Evolutionary conservation across 352 stramenopile species (phyloP).

Genomic region (Phytophthora fragariaefolia): DNA sequence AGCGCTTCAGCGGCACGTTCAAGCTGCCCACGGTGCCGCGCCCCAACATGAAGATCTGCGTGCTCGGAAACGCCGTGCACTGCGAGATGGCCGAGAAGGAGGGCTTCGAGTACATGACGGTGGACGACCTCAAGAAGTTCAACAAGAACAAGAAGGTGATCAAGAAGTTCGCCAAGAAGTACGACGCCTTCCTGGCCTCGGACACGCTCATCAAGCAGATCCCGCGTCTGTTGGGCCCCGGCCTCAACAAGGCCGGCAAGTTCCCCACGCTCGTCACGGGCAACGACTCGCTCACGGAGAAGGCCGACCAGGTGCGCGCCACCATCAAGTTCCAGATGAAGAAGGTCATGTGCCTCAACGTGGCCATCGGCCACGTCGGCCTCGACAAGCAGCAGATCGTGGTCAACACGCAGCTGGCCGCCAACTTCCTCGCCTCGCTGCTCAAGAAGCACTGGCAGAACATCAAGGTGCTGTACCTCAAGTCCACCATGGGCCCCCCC

Average conservation of each 20-base stretch:
- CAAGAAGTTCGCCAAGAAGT: constrained; percentile 99
- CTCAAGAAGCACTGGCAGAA: constrained; percentile 99
- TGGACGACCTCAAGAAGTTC: constrained; percentile 99
- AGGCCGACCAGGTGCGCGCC: constrained; percentile 97
- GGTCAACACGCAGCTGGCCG: constrained; percentile 98
- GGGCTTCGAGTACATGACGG: constrained; percentile 98
- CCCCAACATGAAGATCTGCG: constrained; percentile 97
- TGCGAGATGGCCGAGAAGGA: constrained; percentile 99
- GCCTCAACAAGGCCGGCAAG: constrained; percentile 99
- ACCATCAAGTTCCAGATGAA: constrained; percentile 99
- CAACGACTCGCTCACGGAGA: constrained; percentile 97
- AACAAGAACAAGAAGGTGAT: constrained; percentile 99
- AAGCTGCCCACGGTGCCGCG: constrained; percentile 97
- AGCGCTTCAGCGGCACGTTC: constrained; percentile 99
- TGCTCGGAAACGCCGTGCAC: constrained; percentile 99
- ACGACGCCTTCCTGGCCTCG: constrained; percentile 99
- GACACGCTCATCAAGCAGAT: constrained; percentile 99
- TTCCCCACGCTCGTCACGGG: constrained; percentile 97
- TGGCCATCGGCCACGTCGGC: constrained; percentile 97
- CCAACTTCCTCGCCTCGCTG: constrained; percentile 99
- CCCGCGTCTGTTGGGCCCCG: constrained; percentile 98
- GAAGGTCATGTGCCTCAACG: constrained; percentile 99
- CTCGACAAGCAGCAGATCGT: constrained; percentile 96
- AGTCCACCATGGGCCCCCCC: constrained; percentile 98
- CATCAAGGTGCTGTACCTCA: constrained; percentile 99